Conservation (phyloP, 1,139 yeast genomes). For the Nakaseomyces delphensis region DNA sequence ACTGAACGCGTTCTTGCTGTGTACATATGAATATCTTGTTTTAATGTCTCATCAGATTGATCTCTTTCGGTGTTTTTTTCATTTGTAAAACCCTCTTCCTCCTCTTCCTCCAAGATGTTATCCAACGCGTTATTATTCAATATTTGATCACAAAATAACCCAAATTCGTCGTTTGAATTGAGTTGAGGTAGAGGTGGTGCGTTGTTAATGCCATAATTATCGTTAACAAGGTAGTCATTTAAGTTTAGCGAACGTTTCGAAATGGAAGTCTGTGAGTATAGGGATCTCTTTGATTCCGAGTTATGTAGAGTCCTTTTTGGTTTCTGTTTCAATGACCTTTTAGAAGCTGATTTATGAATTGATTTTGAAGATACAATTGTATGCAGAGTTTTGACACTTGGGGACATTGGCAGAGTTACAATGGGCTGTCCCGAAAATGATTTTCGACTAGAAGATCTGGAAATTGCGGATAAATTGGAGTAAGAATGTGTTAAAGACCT, state of each 20-base stretch:
- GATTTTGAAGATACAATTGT: constrained; percentile 2
- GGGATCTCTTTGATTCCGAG: constrained; percentile 29
- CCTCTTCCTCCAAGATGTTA: constrained; percentile 24
- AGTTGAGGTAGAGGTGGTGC: constrained; percentile 19
- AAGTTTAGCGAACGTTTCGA: constrained; percentile 31
- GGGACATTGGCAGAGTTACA: constrained; percentile 5
- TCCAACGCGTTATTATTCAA: constrained; percentile 25
- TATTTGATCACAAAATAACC: constrained; percentile 26
- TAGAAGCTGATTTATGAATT: constrained; percentile 15
- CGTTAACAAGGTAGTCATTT: constrained; percentile 23
- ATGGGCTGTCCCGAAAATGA: background rate
- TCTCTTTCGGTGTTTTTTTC: background rate
- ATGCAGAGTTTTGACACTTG: constrained; percentile 7
- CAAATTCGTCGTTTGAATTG: constrained; percentile 25
- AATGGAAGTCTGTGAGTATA: constrained; percentile 30
- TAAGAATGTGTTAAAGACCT: background rate
- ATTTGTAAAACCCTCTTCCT: constrained; percentile 8
- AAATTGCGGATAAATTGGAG: constrained; percentile 6
- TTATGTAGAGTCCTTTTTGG: constrained; percentile 23
- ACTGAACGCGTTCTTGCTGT: background rate
- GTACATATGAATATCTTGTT: background rate
- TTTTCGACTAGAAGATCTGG: constrained; percentile 9
- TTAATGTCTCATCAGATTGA: background rate
- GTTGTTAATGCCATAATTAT: constrained; percentile 8
- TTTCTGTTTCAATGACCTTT: constrained; percentile 10